phyloP scores from a whole-genome alignment of 305 asterid species.

The Solanum aculeatissimum region DNA sequence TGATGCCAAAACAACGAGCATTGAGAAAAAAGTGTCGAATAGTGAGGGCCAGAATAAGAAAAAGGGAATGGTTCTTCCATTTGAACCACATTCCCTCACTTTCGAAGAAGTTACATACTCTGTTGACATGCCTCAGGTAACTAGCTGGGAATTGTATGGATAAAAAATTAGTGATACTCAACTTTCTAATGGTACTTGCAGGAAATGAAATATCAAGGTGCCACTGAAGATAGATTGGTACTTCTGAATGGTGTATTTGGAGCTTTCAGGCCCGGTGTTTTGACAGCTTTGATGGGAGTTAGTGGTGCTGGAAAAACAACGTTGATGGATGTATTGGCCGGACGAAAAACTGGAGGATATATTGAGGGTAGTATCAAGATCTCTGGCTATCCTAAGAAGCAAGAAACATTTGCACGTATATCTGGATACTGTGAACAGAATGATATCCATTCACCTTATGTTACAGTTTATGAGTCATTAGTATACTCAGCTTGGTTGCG shows the following conservation, averaged over 20 bases:
- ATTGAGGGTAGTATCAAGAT: constrained; percentile 9
- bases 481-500: constrained; percentile 17
- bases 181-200: background rate
- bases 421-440: background rate
- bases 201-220: constrained; percentile 7
- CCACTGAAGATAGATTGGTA: constrained; percentile 9
- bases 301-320: constrained; percentile 23
- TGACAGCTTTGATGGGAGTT: constrained; percentile 21
- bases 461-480: constrained; percentile 8
- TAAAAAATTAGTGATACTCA: background rate
- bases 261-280: constrained; percentile 20
- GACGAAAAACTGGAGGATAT: constrained; percentile 16
- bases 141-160: background rate
- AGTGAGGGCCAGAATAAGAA: background rate
- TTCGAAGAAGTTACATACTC: constrained; percentile 13
- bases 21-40: background rate
- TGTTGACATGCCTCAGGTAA: constrained; percentile 21
- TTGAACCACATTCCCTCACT: constrained; percentile 15
- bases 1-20: background rate
- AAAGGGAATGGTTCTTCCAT: constrained; percentile 17
- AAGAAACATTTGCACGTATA: constrained; percentile 17
- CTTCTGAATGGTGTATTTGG: constrained; percentile 13
- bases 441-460: background rate
- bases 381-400: constrained; percentile 18
- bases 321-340: constrained; percentile 13